A percentile compares a stretch with the other conserved stretches of the same genome.
phyloP scores from a whole-genome alignment of 306 rosid genomes.

The Sicyos edulis region DNA sequence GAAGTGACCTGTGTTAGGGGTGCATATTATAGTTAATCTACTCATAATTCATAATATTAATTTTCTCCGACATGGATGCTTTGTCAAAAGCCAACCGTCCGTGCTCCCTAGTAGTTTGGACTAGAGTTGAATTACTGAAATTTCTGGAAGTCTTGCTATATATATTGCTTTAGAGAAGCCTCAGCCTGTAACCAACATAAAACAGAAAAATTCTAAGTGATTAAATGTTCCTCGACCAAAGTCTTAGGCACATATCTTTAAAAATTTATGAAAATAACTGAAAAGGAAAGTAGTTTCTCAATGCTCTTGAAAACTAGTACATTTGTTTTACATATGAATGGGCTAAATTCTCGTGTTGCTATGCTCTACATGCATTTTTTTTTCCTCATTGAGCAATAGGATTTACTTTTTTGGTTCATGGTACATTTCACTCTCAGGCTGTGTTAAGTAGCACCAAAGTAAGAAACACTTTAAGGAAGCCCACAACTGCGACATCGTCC shows the following conservation, averaged over 20 bases:
- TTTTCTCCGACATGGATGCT: no score
- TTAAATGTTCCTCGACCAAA: no score
- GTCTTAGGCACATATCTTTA: no score
- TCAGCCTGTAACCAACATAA: background rate
- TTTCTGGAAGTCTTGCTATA: background rate
- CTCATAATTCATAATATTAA: no score
- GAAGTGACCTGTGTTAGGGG: background rate
- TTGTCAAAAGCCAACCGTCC: no score
- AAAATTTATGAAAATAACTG: background rate
- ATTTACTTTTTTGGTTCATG: conserved; percentile 1
- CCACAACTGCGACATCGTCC: background rate
- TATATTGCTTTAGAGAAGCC: background rate
- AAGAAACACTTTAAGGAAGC: conserved; percentile 8
- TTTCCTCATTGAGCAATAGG: background rate
- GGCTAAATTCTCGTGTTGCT: no score
- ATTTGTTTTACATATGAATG: no score
- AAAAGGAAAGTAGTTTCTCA: conserved; percentile 4
- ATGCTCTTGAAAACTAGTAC: background rate
- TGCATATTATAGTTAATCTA: background rate
- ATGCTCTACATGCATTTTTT: no score
- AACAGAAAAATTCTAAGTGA: no score
- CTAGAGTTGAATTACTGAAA: background rate
- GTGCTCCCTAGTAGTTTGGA: background rate
- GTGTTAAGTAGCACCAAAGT: background rate
- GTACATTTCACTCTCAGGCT: conserved; percentile 9